These are phyloP conservation scores for Pyrenophora seminiperda DNA, from an alignment of 2,329 filamentous ascomycete genomes.

Conservation along the genomic window DNA sequence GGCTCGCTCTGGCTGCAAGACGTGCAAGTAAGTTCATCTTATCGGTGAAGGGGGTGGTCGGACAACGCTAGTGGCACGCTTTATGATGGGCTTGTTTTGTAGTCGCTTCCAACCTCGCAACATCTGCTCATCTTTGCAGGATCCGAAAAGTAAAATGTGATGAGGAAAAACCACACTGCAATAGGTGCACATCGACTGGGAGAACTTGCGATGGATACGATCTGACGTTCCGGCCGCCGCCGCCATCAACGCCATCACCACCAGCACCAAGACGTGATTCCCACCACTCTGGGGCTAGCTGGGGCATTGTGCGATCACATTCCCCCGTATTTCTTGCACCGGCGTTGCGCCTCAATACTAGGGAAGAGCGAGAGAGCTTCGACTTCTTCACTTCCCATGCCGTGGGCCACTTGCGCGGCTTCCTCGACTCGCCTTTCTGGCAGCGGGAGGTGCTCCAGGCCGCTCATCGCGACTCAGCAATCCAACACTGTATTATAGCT, in stretches of 20 bases:
- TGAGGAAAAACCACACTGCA: constrained; percentile 39
- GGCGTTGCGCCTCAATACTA: constrained; percentile 25
- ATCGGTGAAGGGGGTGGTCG: not conserved
- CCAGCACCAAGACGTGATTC: not conserved
- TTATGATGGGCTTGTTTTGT: not conserved
- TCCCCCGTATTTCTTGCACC: constrained; percentile 21
- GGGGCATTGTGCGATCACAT: constrained; percentile 7
- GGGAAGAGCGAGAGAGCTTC: constrained; percentile 35
- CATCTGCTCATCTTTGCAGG: constrained; percentile 20
- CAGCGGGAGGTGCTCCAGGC: constrained; percentile 40
- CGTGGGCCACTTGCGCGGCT: constrained; percentile 32
- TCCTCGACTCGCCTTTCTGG: constrained; percentile 41
- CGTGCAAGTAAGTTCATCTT: constrained; percentile 22
- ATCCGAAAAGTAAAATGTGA: constrained; percentile 44
- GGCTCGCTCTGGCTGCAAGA: constrained; percentile 23
- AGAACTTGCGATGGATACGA: constrained; percentile 43
- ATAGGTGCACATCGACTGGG: constrained; percentile 40
- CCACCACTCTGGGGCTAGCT: not conserved
- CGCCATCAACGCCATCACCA: constrained; percentile 4
- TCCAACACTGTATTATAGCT: constrained; percentile 39
- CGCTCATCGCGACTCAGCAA: constrained; percentile 36
- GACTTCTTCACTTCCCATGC: constrained; percentile 39
- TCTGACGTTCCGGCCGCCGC: constrained; percentile 8
- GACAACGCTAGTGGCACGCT: too few relatives aligned
- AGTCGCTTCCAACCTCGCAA: not conserved